Base-by-base conservation (phyloP, 306 rosid genomes). In the Pyrus pyrifolia region DNA sequence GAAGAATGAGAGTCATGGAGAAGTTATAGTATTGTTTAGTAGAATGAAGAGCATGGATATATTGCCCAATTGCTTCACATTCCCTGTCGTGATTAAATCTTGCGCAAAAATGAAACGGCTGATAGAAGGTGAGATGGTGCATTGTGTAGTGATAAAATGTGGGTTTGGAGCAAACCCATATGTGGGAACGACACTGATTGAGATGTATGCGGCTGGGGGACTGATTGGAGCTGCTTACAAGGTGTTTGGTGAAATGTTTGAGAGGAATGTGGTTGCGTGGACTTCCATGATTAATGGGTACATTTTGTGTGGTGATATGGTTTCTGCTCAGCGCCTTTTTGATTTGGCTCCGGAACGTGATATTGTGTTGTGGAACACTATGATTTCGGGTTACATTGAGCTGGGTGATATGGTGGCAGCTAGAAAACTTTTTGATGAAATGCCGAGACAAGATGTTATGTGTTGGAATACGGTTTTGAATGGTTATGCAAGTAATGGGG, bases 181-280 rank as follows among this genome's bases (percentile, higher is more conserved):
- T 58, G 87, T 88, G 62, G 91, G 85, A 4, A 89, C 91, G 2
- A 61, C 90, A 8, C 67, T 91, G 87, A 80, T 93, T 19, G 95
- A 85, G 15, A 87, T 93, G 90, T 91, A 91, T 57, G 83, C 90
- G 1, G 57, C 40, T 0, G 72, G 80, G 44, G 91, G 89, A 27
- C 78, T 71, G 1, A n/a, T 85, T 19, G 84, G 73, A 66, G 85
- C 75, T 70, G 93, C 98, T 25, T 79, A 84, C 66, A 91, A 82
- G 68, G 89, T 89, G 85, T 93, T 91, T 35, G 88, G 80, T 8
- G 95, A 86, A 62, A 88, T 86, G 88, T 65, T 30, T 10, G 91
- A 89, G 44, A 89, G 88, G 71, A 93, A 93, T 62, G 93, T 93
- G 3, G 86, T 89, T 63, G 87, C 87, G 6, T 91, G 98, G 98